Percentiles rank a stretch among this genome's conserved stretches.
Evolutionary conservation across 192 early-diverging fungal species (phyloP).

Genomic region (Mycoemilia scoparia): DNA sequence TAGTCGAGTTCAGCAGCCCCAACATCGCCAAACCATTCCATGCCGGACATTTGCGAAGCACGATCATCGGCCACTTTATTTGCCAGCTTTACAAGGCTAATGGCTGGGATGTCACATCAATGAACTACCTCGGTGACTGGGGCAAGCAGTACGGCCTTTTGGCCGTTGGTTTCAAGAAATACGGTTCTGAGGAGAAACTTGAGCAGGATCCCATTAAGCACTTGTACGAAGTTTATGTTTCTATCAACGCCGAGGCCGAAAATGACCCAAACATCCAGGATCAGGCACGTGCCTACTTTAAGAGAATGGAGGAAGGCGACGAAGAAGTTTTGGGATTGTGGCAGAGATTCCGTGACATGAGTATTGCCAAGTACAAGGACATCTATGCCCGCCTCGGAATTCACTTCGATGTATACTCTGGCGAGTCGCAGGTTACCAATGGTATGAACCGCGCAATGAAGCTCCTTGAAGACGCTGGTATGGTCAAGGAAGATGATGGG

Average conservation of each 20-base stretch:
- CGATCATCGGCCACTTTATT: constrained; percentile 93
- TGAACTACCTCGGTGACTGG: constrained; percentile 99
- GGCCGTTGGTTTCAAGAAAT: constrained; percentile 70
- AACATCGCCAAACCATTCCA: constrained; percentile 99
- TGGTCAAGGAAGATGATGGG: constrained; percentile 56
- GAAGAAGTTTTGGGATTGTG: constrained; percentile 60
- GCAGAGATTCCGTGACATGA: constrained; percentile 73
- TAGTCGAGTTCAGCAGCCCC: constrained; percentile 89
- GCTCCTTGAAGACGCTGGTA: constrained; percentile 48
- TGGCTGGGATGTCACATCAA: constrained; percentile 76
- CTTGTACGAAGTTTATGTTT: constrained; percentile 82
- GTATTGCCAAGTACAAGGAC: constrained; percentile 80
- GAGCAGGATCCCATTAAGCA: constrained; percentile 71
- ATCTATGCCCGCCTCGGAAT: constrained; percentile 82
- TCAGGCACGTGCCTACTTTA: constrained; percentile 77
- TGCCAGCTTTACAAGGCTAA: constrained; percentile 62
- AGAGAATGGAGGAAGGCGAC: constrained; percentile 88
- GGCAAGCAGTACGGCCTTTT: constrained; percentile 97
- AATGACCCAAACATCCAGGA: constrained; percentile 54
- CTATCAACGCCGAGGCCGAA: constrained; percentile 60
- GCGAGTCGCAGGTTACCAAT: constrained; percentile 77
- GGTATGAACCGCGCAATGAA: constrained; percentile 48
- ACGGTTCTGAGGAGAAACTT: constrained; percentile 65
- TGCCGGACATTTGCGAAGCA: constrained; percentile 90
- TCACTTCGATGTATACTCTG: constrained; percentile 86